phyloP scores from a whole-genome alignment of 2,329 filamentous ascomycete species.

The Fusarium lateritium region DNA sequence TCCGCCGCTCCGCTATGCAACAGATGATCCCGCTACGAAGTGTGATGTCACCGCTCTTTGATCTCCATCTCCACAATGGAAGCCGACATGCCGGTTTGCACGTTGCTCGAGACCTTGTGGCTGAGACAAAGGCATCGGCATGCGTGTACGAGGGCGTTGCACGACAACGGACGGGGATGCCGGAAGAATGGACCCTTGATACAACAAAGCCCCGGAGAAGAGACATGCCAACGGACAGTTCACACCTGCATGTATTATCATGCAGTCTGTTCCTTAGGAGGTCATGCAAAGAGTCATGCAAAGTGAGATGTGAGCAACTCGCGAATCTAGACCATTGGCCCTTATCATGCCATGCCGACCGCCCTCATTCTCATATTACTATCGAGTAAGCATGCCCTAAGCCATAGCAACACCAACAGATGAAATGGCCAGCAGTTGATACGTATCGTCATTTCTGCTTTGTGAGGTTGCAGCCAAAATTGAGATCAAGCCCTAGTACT shows the following conservation, averaged over 20 bases:
- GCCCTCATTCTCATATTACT: neutral
- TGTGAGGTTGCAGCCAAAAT: slow-evolving; percentile 16
- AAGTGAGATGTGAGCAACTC: slow-evolving; percentile 19
- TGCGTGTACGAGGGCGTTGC: slow-evolving; percentile 15
- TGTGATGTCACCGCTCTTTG: slow-evolving; percentile 24
- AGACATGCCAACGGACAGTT: neutral
- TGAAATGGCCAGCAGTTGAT: neutral
- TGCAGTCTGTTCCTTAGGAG: slow-evolving; percentile 3
- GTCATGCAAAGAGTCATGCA: slow-evolving; percentile 12
- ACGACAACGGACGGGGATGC: slow-evolving; percentile 3
- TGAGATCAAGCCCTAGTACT: slow-evolving; percentile 33
- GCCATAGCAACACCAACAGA: neutral
- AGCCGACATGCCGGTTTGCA: neutral
- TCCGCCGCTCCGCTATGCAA: neutral
- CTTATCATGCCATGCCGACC: slow-evolving; percentile 5
- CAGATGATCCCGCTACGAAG: neutral
- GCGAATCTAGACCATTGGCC: slow-evolving; percentile 24
- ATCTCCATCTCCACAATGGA: slow-evolving; percentile 8
- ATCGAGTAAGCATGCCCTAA: neutral
- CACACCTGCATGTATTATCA: neutral
- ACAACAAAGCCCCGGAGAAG: neutral
- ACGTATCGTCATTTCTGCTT: neutral
- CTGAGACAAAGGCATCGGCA: slow-evolving; percentile 15
- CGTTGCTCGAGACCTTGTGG: slow-evolving; percentile 10
- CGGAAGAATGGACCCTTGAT: slow-evolving; percentile 4